phyloP scores from a whole-genome alignment of 2,329 filamentous ascomycete species.

The Neoscytalidium dimidiatum region DNA sequence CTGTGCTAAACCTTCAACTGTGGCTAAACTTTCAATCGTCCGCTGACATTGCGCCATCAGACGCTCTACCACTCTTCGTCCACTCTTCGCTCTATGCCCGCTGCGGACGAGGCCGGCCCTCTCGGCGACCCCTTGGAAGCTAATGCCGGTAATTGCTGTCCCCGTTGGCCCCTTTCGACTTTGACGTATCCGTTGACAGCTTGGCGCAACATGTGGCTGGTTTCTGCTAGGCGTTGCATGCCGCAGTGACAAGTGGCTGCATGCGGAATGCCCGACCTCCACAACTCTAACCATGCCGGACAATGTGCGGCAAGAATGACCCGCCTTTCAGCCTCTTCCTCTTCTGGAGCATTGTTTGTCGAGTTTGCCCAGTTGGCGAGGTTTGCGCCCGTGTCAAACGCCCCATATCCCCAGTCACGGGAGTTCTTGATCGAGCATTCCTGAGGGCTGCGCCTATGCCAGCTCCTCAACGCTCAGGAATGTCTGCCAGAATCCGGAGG shows the following conservation, averaged over 20 bases:
- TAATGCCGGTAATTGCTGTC: neutral
- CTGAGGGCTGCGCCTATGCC: constrained; percentile 34
- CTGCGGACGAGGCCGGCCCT: constrained; percentile 9
- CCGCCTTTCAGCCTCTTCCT: constrained; percentile 19
- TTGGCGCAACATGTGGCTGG: constrained; percentile 15
- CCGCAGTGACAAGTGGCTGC: constrained; percentile 4
- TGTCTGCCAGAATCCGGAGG: constrained; percentile 33
- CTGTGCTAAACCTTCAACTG: constrained; percentile 8
- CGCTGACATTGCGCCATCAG: constrained; percentile 9
- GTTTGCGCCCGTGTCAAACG: constrained; percentile 29
- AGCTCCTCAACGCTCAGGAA: constrained; percentile 31
- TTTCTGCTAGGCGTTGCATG: constrained; percentile 12
- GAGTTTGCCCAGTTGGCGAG: constrained; percentile 27
- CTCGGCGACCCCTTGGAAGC: constrained; percentile 8
- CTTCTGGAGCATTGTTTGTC: constrained; percentile 18
- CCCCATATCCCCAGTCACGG: constrained; percentile 21
- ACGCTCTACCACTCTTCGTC: neutral
- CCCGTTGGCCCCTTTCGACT: neutral
- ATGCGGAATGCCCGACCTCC: constrained; percentile 20
- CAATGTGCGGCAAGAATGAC: constrained; percentile 16
- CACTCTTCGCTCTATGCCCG: neutral
- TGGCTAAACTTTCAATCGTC: constrained; percentile 12
- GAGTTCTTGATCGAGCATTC: constrained; percentile 33
- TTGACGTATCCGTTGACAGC: constrained; percentile 2
- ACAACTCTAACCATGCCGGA: constrained; percentile 1